phyloP scores from a whole-genome alignment of 148 eudicot genomes.

The Arctostaphylos glauca region DNA sequence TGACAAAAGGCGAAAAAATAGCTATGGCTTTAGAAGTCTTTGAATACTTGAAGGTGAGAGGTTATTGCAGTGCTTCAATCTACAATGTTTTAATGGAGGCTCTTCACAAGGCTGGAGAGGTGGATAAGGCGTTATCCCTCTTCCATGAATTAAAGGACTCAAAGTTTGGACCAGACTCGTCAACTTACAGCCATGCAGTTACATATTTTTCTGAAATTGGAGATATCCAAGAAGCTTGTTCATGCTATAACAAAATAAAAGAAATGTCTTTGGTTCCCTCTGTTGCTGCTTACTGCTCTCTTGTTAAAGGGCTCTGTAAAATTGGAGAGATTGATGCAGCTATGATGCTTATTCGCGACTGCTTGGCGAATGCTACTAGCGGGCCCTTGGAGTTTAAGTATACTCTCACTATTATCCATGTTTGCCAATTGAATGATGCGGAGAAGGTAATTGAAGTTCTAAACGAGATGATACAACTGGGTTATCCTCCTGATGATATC shows the following conservation, averaged over 20 bases:
- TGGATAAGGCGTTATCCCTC: conserved; percentile 53
- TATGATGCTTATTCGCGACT: conserved; percentile 67
- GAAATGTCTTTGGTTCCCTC: conserved; percentile 65
- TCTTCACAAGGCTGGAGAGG: conserved; percentile 48
- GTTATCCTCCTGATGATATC: conserved; percentile 51
- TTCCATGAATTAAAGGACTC: conserved; percentile 56
- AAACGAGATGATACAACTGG: conserved; percentile 69
- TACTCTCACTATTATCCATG: conserved; percentile 57
- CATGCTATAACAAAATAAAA: conserved; percentile 60
- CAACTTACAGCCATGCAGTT: conserved; percentile 59
- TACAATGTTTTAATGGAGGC: conserved; percentile 70
- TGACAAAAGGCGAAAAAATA: conserved; percentile 42
- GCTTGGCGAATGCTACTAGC: conserved; percentile 62
- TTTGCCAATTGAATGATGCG: conserved; percentile 70
- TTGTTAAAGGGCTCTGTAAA: conserved; percentile 75
- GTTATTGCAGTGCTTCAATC: conserved; percentile 51
- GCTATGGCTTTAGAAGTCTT: conserved; percentile 52
- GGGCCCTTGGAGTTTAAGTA: conserved; percentile 85
- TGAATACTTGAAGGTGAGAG: conserved; percentile 51
- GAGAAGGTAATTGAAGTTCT: conserved; percentile 61
- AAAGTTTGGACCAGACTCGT: conserved; percentile 56
- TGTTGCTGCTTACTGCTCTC: conserved; percentile 58
- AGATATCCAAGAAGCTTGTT: conserved; percentile 64
- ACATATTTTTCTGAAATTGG: conserved; percentile 57
- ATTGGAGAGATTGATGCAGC: conserved; percentile 73